Evolutionary conservation across 2,329 filamentous ascomycete species (phyloP).

Genomic region (Verticillium isaacii): DNA sequence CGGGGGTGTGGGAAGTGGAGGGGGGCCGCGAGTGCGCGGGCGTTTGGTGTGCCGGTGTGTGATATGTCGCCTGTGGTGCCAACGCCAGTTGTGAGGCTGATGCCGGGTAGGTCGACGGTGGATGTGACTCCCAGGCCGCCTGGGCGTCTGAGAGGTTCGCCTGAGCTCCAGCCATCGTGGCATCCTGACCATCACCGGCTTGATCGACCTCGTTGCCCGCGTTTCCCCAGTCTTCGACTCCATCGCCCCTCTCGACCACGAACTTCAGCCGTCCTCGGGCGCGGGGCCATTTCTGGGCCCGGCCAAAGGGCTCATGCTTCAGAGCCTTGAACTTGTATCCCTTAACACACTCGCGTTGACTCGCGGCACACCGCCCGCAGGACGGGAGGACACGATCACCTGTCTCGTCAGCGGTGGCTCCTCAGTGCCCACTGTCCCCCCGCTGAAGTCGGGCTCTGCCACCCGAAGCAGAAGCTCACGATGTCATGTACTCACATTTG

Average conservation of each 20-base stretch:
- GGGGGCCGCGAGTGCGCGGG: background rate
- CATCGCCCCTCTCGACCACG: background rate
- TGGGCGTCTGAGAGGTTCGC: background rate
- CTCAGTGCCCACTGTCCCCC: background rate
- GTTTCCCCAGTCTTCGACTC: background rate
- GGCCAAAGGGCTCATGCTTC: conserved; percentile 1
- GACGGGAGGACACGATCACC: conserved; percentile 10
- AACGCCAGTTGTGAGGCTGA: background rate
- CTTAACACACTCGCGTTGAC: conserved; percentile 12
- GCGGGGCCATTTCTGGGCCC: background rate
- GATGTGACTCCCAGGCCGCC: background rate
- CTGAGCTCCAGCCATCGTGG: background rate
- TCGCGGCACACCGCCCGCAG: conserved; percentile 12
- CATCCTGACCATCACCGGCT: background rate
- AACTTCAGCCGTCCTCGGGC: background rate
- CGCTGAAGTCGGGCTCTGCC: background rate
- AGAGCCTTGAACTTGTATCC: conserved; percentile 13
- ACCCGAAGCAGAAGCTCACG: background rate
- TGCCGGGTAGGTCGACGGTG: background rate
- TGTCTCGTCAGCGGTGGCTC: background rate
- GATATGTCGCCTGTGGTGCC: background rate
- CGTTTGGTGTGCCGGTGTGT: background rate
- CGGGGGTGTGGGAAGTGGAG: conserved; percentile 7
- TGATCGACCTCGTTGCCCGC: background rate
- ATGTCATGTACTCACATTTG: conserved; percentile 30